Evolutionary conservation across 179 eudicot genomes (phyloP).

Genomic region (Silene noctiflora): DNA sequence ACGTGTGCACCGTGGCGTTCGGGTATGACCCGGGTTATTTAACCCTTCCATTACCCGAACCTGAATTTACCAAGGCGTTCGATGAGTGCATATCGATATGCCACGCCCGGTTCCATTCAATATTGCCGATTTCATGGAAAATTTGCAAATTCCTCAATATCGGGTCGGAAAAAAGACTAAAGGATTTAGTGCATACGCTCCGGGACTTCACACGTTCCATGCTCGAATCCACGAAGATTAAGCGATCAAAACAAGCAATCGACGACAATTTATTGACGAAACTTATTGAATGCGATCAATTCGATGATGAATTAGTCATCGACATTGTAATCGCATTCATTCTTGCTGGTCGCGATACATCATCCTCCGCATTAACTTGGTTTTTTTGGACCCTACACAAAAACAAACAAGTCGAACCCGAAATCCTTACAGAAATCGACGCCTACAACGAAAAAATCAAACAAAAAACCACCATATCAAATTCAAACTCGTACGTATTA

Average conservation of each 20-base stretch:
- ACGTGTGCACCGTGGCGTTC: conserved; percentile 45
- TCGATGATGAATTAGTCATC: conserved; percentile 41
- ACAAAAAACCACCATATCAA: neutral
- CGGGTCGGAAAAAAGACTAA: conserved; percentile 50
- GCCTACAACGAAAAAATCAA: conserved; percentile 14
- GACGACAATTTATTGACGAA: conserved; percentile 31
- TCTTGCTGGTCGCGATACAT: conserved; percentile 60
- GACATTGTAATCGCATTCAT: conserved; percentile 60
- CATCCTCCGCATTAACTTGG: conserved; percentile 61
- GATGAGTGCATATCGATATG: conserved; percentile 32
- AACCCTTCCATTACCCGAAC: conserved; percentile 39
- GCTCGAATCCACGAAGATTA: conserved; percentile 31
- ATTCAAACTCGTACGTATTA: conserved; percentile 12
- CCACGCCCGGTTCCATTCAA: conserved; percentile 30
- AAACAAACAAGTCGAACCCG: conserved; percentile 36
- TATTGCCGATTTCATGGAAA: conserved; percentile 45
- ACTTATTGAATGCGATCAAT: conserved; percentile 44
- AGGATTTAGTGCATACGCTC: conserved; percentile 23
- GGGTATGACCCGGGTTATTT: conserved; percentile 58
- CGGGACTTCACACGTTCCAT: conserved; percentile 38
- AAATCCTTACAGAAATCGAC: conserved; percentile 41
- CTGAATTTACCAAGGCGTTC: conserved; percentile 30
- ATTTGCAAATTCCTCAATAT: conserved; percentile 33
- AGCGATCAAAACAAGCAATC: conserved; percentile 28
- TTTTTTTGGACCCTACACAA: conserved; percentile 50